A percentile compares a stretch with the other conserved stretches of the same genome.
Conservation (phyloP, 352 stramenopile genomes). For the Pythium utonaiense region DNA sequence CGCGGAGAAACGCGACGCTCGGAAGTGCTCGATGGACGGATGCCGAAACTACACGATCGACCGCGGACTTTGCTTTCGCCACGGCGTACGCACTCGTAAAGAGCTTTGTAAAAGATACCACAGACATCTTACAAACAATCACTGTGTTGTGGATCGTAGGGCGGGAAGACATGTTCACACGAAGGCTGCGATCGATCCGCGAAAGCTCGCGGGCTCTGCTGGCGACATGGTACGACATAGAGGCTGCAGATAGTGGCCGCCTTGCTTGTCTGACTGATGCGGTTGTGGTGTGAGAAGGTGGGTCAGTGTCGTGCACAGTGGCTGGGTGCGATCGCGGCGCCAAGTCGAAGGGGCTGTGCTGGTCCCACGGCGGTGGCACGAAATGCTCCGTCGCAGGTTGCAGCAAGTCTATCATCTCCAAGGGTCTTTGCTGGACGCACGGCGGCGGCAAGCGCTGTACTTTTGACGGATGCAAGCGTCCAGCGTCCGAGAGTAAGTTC, state of each 20-base stretch:
- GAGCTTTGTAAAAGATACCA: too few relatives aligned
- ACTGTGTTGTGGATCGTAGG: too few relatives aligned
- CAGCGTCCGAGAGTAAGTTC: background rate
- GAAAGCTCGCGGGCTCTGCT: constrained; percentile 14
- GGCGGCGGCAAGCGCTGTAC: constrained; percentile 25
- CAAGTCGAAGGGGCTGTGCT: constrained; percentile 22
- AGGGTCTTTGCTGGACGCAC: constrained; percentile 26
- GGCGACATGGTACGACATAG: constrained; percentile 14
- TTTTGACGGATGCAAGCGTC: constrained; percentile 16
- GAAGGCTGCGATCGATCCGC: constrained; percentile 6
- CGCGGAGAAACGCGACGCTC: constrained; percentile 35
- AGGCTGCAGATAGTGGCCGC: too few relatives aligned
- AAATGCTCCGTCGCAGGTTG: constrained; percentile 22
- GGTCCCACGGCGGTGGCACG: constrained; percentile 21
- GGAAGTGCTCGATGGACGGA: constrained; percentile 35
- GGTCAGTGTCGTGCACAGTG: constrained; percentile 4
- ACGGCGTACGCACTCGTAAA: constrained; percentile 26
- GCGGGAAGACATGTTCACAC: constrained; percentile 7
- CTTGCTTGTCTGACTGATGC: too few relatives aligned
- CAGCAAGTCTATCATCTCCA: constrained; percentile 15
- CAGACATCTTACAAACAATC: too few relatives aligned
- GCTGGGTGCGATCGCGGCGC: constrained; percentile 5
- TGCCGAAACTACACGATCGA: constrained; percentile 50
- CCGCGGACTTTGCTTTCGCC: constrained; percentile 41
- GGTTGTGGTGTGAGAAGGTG: constrained; percentile 2